A percentile compares a stretch with the other conserved stretches of the same genome.
These are phyloP conservation scores for Metschnikowia colocasiae DNA, from an alignment of 805 yeast species.

Conservation along the genomic window DNA sequence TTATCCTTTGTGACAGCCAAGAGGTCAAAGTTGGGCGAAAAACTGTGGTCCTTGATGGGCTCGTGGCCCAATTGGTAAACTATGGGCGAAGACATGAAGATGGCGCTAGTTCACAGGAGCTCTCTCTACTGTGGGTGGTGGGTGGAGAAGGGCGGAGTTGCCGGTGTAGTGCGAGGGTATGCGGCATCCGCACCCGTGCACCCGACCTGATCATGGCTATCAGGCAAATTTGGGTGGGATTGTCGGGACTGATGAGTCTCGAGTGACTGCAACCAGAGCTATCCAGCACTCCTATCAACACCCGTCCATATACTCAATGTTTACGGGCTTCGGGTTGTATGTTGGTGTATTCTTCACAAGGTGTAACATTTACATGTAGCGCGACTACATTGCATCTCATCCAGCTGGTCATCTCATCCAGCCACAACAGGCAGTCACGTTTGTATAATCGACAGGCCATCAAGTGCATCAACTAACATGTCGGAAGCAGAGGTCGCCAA, in stretches of 20 bases:
- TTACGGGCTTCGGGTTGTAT: too few species aligned
- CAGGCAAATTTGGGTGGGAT: too few species aligned
- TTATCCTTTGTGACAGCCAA: constrained; percentile 83
- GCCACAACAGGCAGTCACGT: constrained; percentile 1
- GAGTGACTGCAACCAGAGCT: too few species aligned
- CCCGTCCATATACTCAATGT: too few species aligned
- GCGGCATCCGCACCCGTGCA: not conserved
- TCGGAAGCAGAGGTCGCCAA: constrained; percentile 17
- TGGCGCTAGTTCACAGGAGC: constrained; percentile 15
- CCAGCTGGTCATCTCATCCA: not conserved
- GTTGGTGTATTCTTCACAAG: too few species aligned
- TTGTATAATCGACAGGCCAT: constrained; percentile 1
- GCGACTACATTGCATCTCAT: not conserved
- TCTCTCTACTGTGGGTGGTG: constrained; percentile 18
- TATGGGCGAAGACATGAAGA: constrained; percentile 26
- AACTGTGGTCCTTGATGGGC: constrained; percentile 90
- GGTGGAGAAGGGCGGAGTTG: not conserved
- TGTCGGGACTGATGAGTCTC: too few species aligned
- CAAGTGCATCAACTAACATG: constrained; percentile 16
- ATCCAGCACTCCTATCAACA: too few species aligned
- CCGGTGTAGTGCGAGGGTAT: not conserved
- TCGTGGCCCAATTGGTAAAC: constrained; percentile 68
- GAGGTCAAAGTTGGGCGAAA: constrained; percentile 57
- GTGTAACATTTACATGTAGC: not conserved
- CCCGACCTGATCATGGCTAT: not conserved